Evolutionary conservation across 1,284 basidiomycete genomes (phyloP).

Genomic region (Pseudozyma tsukubaensis): DNA sequence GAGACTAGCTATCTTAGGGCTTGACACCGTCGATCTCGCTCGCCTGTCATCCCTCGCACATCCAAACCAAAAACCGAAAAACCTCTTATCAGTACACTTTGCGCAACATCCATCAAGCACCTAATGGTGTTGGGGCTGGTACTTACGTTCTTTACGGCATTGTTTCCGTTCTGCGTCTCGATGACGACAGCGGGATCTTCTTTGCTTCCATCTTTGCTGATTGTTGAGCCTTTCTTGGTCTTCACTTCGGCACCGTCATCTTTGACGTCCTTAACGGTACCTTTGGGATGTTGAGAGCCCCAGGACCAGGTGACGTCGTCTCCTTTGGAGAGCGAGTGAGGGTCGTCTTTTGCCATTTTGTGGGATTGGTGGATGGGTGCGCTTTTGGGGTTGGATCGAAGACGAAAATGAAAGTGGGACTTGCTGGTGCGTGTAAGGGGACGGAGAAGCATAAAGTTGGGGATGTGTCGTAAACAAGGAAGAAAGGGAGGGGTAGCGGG

Average conservation of each 20-base stretch:
- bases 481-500: too few species aligned
- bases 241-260: slow-evolving; percentile 48
- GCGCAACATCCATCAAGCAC: background rate
- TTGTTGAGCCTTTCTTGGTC: slow-evolving; percentile 55
- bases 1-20: slow-evolving; percentile 25
- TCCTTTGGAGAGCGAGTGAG: slow-evolving; percentile 41
- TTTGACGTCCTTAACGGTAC: slow-evolving; percentile 55
- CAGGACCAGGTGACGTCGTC: slow-evolving; percentile 54
- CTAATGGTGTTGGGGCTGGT: background rate
- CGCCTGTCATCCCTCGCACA: slow-evolving; percentile 16
- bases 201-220: slow-evolving; percentile 47
- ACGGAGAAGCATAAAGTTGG: too few species aligned
- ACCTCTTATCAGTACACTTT: background rate
- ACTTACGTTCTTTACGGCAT: slow-evolving; percentile 59
- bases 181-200: slow-evolving; percentile 54
- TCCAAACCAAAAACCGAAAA: background rate
- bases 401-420: background rate
- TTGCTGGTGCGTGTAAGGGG: too few species aligned
- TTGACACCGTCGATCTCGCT: slow-evolving; percentile 54
- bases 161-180: slow-evolving; percentile 43
- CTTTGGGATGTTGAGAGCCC: slow-evolving; percentile 49
- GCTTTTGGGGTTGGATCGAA: background rate
- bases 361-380: background rate
- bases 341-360: slow-evolving; percentile 25
- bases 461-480: too few species aligned